These are phyloP conservation scores for Taphrina betulina DNA, from an alignment of 1,139 yeast species.

Conservation along the genomic window DNA sequence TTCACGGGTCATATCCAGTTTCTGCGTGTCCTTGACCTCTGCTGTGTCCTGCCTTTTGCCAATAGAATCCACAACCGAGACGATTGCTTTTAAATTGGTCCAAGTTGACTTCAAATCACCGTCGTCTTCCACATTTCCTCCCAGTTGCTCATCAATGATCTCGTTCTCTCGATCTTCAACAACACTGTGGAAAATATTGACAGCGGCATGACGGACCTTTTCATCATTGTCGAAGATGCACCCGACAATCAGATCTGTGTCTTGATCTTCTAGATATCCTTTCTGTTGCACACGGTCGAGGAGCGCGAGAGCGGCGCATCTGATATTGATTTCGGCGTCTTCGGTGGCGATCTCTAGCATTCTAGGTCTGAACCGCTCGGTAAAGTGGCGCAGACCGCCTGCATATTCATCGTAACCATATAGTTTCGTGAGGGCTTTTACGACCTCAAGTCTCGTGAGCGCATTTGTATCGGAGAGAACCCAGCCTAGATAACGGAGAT, in stretches of 20 bases:
- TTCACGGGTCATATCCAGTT: constrained; percentile 38
- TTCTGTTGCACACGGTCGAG: constrained; percentile 57
- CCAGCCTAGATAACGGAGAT: constrained; percentile 80
- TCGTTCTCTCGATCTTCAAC: constrained; percentile 38
- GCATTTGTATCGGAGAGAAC: constrained; percentile 67
- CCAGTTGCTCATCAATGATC: constrained; percentile 9
- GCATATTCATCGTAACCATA: constrained; percentile 50
- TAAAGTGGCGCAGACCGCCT: constrained; percentile 64
- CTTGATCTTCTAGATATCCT: constrained; percentile 64
- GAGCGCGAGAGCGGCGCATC: constrained; percentile 54
- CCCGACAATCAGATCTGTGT: constrained; percentile 48
- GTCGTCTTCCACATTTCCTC: constrained; percentile 31
- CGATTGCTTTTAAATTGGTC: constrained; percentile 40
- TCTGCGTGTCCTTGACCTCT: constrained; percentile 32
- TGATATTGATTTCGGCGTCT: constrained; percentile 57
- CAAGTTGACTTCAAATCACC: constrained; percentile 36
- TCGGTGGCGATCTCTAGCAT: constrained; percentile 60
- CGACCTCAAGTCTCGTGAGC: constrained; percentile 63
- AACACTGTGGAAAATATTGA: constrained; percentile 40
- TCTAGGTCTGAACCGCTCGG: constrained; percentile 66
- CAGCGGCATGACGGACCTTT: constrained; percentile 44
- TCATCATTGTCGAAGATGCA: constrained; percentile 51
- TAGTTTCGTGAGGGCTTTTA: constrained; percentile 53
- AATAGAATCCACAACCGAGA: constrained; percentile 31
- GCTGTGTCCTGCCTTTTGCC: constrained; percentile 24